Conservation (phyloP, 345 rosid genomes). For the Moringa oleifera region DNA sequence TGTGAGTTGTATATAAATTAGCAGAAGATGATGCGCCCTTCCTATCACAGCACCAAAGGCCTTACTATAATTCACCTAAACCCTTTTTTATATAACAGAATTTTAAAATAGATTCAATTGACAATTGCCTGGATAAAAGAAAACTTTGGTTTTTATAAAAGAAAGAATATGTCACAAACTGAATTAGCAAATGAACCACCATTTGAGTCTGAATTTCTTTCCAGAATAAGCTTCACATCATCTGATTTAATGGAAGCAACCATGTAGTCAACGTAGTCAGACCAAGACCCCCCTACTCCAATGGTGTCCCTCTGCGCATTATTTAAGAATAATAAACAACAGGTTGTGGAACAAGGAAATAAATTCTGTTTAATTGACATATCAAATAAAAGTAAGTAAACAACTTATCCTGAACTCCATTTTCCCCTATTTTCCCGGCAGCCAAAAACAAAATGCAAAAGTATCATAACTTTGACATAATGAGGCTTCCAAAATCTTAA, state of each 20-base stretch:
- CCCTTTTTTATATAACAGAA: neutral
- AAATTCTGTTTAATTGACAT: neutral
- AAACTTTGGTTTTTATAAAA: neutral
- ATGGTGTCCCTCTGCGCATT: constrained; percentile 65
- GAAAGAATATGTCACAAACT: too few relatives aligned
- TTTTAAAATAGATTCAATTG: too few relatives aligned
- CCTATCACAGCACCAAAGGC: neutral
- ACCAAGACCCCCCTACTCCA: constrained; percentile 87
- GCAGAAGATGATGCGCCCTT: neutral
- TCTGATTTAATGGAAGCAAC: constrained; percentile 60
- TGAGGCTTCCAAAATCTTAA: too few relatives aligned
- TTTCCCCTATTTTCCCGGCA: neutral
- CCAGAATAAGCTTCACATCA: constrained; percentile 67
- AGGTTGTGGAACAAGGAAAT: neutral
- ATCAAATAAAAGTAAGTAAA: too few relatives aligned
- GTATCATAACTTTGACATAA: too few relatives aligned
- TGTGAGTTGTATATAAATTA: neutral
- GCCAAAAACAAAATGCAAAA: neutral
- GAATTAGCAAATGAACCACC: constrained; percentile 26
- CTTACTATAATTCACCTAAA: neutral
- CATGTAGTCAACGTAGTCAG: constrained; percentile 70
- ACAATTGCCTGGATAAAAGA: neutral
- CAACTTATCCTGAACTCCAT: neutral
- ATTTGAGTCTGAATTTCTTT: constrained; percentile 26
- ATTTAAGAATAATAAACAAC: neutral